These are phyloP conservation scores for Thielaviopsis euricoi DNA, from an alignment of 2,329 filamentous ascomycete species.

Conservation along the genomic window DNA sequence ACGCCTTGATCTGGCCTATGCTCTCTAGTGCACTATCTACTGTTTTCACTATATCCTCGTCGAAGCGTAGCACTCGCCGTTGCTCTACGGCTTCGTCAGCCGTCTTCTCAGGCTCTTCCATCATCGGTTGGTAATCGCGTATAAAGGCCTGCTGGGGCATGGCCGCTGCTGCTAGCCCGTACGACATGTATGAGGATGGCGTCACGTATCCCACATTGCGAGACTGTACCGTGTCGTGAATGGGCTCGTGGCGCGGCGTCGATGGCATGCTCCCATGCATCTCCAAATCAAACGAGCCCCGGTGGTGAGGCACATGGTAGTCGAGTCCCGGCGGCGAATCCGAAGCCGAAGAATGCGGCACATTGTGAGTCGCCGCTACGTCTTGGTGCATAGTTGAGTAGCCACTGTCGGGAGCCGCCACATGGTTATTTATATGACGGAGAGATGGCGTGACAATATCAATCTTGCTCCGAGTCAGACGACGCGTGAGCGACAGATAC, in stretches of 20 bases:
- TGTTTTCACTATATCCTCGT: slow-evolving; percentile 26
- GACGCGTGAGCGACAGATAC: slow-evolving; percentile 44
- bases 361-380: neutral
- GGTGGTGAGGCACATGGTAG: neutral
- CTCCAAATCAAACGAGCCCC: neutral
- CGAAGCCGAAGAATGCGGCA: neutral
- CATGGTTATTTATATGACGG: too few relatives aligned
- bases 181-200: neutral
- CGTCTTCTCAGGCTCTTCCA: neutral
- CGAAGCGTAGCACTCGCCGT: neutral
- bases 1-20: slow-evolving; percentile 36
- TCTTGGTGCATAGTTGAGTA: neutral
- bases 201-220: neutral
- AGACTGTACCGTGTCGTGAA: too few relatives aligned
- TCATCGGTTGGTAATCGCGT: neutral
- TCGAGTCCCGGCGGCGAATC: neutral
- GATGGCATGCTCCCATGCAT: neutral
- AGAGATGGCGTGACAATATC: slow-evolving; percentile 2
- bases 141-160: neutral
- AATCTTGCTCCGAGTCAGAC: slow-evolving; percentile 26
- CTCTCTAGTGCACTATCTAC: slow-evolving; percentile 41
- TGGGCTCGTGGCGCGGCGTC: neutral
- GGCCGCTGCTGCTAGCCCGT: neutral
- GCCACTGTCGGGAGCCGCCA: neutral
- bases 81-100: neutral